Evolutionary conservation across 345 rosid species (phyloP), one percentile per base, ranked within the genome.

Genomic region (Salix udensis): DNA sequence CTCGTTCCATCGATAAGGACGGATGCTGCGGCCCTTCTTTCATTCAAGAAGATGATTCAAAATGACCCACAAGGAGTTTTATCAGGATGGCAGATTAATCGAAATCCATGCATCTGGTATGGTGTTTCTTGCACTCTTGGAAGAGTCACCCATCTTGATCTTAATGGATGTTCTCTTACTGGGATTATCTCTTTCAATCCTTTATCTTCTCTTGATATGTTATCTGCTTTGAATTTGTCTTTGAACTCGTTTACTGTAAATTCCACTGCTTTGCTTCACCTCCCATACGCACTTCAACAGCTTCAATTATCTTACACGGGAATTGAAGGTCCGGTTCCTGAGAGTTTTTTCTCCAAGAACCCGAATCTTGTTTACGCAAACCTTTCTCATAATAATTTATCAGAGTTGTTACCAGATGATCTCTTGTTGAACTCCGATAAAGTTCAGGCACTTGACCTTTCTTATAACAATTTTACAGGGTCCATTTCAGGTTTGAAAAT

Each of bases 391-490:
- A 95, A 89, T 85, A 89, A 93, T 79, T 78, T 93, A 69, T 87
- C 97, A 7, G 94, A 96, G 16, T 58, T 76, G 67, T 75, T 94
- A 55, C 97, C 97, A 0, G 84, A 85, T 39, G 86, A 86, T 74
- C 74, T 94, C 85, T 79, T 91, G 23, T 77, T 81, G 31, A 78
- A 65, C 50, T 75, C 87, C 77, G 88, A 87, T 77, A 89, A 90
- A 80, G 87, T 95, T 40, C 92, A 88, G 88, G 72, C 70, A 40
- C 93, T 93, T 67, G 97, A 93, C 78, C 85, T 95, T 18, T 95
- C 98, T 28, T 80, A 79, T 73, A 95, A 95, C 88, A 95, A 95
- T 78, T 79, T 95, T n/a, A 85, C 97, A 36, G 97, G 98, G n/a
- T 79, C 93, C 1, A 88, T 95, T 81, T 87, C 96, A 31, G 86